Conservation (phyloP, 768 basidiomycete species). For the Neoboletus brunneissimus region DNA sequence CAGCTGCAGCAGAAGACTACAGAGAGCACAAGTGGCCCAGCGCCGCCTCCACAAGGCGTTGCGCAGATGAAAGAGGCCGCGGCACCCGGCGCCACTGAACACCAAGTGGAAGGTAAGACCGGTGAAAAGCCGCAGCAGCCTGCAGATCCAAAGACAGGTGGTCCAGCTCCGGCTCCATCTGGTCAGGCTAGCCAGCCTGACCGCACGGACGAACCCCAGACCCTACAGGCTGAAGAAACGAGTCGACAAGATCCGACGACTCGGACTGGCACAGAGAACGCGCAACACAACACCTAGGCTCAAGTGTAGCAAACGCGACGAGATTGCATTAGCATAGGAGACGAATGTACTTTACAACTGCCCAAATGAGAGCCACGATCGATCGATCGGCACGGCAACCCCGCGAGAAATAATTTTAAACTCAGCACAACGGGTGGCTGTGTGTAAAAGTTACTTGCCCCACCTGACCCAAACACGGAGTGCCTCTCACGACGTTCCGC, state of each 20-base stretch:
- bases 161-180: background rate
- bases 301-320: background rate
- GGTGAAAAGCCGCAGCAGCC: background rate
- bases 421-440: background rate
- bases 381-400: background rate
- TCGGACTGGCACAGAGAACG: background rate
- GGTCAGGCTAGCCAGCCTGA: no score
- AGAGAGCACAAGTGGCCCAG: no score
- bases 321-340: background rate
- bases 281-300: background rate
- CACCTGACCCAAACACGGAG: background rate
- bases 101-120: background rate
- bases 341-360: background rate
- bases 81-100: background rate
- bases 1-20: no score
- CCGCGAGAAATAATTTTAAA: background rate
- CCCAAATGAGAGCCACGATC: background rate
- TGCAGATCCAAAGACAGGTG: background rate
- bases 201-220: background rate
- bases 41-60: slow-evolving; percentile 40
- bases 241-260: background rate
- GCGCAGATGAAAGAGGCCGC: slow-evolving; percentile 26
- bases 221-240: background rate
- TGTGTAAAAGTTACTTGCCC: background rate
- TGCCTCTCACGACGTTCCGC: background rate